Percentiles rank a stretch among this genome's conserved stretches.
Conservation (phyloP, 768 basidiomycete genomes). For the Punctularia strigosozonata region DNA sequence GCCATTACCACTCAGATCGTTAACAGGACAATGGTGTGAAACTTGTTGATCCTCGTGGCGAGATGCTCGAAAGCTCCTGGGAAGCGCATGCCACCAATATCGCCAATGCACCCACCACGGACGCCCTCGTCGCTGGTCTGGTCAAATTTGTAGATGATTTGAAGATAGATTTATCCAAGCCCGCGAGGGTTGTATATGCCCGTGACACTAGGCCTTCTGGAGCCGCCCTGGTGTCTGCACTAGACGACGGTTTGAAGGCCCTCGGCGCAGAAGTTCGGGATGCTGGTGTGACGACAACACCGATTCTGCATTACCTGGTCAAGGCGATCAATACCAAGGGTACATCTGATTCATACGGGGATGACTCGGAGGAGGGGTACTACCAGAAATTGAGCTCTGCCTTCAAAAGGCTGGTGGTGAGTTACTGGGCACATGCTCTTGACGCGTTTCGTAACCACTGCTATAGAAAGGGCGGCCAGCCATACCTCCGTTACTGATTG, state of each 20-base stretch:
- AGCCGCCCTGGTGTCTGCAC: slow-evolving; percentile 55
- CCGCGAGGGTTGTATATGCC: slow-evolving; percentile 80
- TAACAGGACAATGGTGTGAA: slow-evolving; percentile 95
- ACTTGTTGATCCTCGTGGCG: slow-evolving; percentile 91
- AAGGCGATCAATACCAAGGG: slow-evolving; percentile 80
- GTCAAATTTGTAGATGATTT: slow-evolving; percentile 45
- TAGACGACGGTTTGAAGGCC: slow-evolving; percentile 74
- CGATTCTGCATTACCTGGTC: slow-evolving; percentile 92
- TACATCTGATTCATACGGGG: slow-evolving; percentile 67
- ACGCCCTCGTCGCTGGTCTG: slow-evolving; percentile 59
- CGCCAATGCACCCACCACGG: slow-evolving; percentile 71
- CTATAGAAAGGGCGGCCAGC: slow-evolving; percentile 46
- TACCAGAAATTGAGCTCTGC: slow-evolving; percentile 69
- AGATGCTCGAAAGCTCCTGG: slow-evolving; percentile 95
- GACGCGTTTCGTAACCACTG: slow-evolving; percentile 1
- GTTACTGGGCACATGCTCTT: slow-evolving; percentile 17
- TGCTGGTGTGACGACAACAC: slow-evolving; percentile 85
- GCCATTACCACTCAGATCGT: neutral
- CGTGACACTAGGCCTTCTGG: slow-evolving; percentile 91
- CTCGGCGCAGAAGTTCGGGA: slow-evolving; percentile 58
- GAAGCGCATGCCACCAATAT: slow-evolving; percentile 78
- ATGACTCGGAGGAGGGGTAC: slow-evolving; percentile 75
- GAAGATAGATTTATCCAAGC: slow-evolving; percentile 70
- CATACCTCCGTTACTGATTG: slow-evolving; percentile 59
- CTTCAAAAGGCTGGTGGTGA: slow-evolving; percentile 79